Evolutionary conservation across 2,329 filamentous ascomycete species (phyloP), one percentile per base, ranked within the genome.

Genomic region (Clarireedia homoeocarpa): DNA sequence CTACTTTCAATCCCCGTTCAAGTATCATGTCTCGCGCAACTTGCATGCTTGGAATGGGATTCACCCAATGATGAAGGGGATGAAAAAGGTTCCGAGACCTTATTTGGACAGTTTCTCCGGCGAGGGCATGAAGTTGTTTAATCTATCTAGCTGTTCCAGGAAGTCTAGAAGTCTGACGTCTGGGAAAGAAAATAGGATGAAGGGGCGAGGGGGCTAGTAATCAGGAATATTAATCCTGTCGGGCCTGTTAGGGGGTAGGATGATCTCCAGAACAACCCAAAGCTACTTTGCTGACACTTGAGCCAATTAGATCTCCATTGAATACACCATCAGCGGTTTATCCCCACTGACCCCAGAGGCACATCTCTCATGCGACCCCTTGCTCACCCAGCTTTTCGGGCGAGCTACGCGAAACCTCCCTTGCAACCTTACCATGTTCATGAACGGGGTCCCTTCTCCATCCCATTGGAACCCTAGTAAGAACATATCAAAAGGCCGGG

Each of bases 351-450:
- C 26, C 26, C 12, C 40, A 27, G 27, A 24, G 30, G 27, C 12
- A 26, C n/a, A 14, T 53, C 6, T 4, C 34, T 30, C 42, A 39
- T 47, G 42, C 42, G 26, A 24, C 14, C 42, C 56, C 58, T 45
- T 51, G 50, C 40, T 39, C 26, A 42, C 20, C 56, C 52, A 54
- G 51, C 26, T 14, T 34, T 48, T 56, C 49, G 46, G 56, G 58
- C 45, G 48, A 42, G 46, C 51, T 42, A 23, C 20, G 6, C 45
- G 24, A 23, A 40, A 20, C n/a, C 10, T 30, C 9, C n/a, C 10
- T 30, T 5, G 26, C 2, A 12, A 6, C 12, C 34, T 47, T 47
- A 38, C 5, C 27, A 27, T 53, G 30, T 10, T 5, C 39, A 30
- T 27, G 39, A 42, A 42, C 17, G 39, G 39, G 17, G 15, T 7